phyloP scores from a whole-genome alignment of 1,139 yeast genomes.

The Pneumocystis carinii region DNA sequence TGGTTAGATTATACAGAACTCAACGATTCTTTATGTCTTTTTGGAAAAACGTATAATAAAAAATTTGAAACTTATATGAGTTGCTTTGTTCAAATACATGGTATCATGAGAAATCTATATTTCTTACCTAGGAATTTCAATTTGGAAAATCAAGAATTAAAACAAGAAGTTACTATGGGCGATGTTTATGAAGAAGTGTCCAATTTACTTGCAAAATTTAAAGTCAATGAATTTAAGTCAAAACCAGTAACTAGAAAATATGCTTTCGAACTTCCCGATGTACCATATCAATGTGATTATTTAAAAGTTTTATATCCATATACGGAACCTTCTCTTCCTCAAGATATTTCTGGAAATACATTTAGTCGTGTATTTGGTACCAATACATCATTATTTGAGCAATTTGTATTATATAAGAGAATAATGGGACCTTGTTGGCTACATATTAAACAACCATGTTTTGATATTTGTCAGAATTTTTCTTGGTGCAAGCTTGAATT shows the following conservation, averaged over 20 bases:
- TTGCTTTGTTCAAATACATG: constrained; percentile 63
- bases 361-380: constrained; percentile 73
- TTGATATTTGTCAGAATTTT: constrained; percentile 43
- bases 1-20: constrained; percentile 87
- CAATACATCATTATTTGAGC: constrained; percentile 59
- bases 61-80: constrained; percentile 37
- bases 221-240: constrained; percentile 47
- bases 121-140: constrained; percentile 51
- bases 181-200: constrained; percentile 70
- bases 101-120: constrained; percentile 55
- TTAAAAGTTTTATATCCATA: constrained; percentile 65
- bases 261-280: constrained; percentile 70
- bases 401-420: constrained; percentile 66
- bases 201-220: constrained; percentile 47
- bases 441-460: constrained; percentile 50
- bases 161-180: constrained; percentile 33
- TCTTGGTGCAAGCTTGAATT: constrained; percentile 76
- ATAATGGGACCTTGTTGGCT: constrained; percentile 99
- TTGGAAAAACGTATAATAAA: constrained; percentile 60
- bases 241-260: constrained; percentile 64
- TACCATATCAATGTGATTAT: constrained; percentile 72
- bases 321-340: constrained; percentile 47
- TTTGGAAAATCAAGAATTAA: constrained; percentile 14
- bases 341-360: constrained; percentile 58
- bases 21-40: constrained; percentile 53